phyloP scores from a whole-genome alignment of 441 rosid species.

The Eugenia klotzschiana region DNA sequence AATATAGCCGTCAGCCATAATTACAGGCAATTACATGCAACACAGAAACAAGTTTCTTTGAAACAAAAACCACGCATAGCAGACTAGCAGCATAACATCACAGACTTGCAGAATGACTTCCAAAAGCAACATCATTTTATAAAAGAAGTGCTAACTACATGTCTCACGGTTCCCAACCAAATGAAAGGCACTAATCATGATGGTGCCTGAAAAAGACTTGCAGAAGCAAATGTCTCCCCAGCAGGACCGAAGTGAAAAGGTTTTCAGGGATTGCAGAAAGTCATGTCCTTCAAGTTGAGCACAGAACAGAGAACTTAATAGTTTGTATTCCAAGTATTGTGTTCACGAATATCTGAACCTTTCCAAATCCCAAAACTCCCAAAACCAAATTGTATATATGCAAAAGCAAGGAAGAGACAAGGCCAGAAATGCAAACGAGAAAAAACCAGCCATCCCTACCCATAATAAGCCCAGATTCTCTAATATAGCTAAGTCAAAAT shows the following conservation, averaged over 20 bases:
- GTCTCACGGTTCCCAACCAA: background rate
- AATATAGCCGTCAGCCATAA: too few relatives aligned
- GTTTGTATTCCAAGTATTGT: background rate
- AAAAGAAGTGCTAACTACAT: background rate
- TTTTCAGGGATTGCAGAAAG: background rate
- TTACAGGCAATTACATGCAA: background rate
- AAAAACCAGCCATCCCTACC: background rate
- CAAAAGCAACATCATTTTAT: background rate
- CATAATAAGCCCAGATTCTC: background rate
- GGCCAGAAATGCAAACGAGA: background rate
- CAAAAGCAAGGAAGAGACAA: background rate
- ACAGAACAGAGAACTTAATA: background rate
- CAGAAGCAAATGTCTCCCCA: background rate
- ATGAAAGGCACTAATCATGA: background rate
- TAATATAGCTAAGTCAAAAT: background rate
- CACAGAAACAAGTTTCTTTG: background rate
- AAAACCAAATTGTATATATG: background rate
- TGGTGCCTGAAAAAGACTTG: background rate
- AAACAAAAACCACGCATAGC: background rate
- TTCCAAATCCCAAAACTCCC: background rate
- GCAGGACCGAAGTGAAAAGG: background rate
- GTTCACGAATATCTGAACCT: background rate
- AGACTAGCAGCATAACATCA: background rate
- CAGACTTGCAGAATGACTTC: background rate
- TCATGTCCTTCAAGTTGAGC: background rate